Evolutionary conservation across 495 filamentous ascomycete genomes (phyloP).

Genomic region (Tetracladium marchalianum): DNA sequence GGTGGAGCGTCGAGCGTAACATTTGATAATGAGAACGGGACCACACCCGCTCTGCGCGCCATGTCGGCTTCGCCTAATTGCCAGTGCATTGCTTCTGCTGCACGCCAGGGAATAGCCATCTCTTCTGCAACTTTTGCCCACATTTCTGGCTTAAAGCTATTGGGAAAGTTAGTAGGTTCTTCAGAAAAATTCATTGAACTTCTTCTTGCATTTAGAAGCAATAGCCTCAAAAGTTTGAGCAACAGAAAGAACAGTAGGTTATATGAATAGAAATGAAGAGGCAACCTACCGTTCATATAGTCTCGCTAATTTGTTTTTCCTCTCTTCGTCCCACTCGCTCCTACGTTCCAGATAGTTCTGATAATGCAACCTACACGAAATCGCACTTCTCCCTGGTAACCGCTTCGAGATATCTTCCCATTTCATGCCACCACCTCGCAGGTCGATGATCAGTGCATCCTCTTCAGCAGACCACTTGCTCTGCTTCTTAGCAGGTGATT

Average conservation of each 20-base stretch:
- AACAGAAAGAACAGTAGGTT: too few species aligned
- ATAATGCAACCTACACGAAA: constrained; percentile 90
- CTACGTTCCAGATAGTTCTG: constrained; percentile 83
- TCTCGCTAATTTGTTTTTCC: constrained; percentile 89
- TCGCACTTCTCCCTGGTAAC: constrained; percentile 81
- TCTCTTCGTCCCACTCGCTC: constrained; percentile 92
- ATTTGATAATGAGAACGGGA: constrained; percentile 64
- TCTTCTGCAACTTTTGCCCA: constrained; percentile 90
- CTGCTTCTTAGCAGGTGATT: constrained; percentile 85
- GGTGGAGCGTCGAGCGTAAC: constrained; percentile 41
- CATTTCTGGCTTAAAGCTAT: constrained; percentile 93
- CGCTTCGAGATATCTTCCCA: constrained; percentile 96
- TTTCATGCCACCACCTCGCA: constrained; percentile 84
- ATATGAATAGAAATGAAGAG: neutral
- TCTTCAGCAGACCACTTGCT: constrained; percentile 94
- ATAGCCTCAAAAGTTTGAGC: neutral
- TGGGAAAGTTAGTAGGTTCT: constrained; percentile 6
- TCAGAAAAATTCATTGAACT: neutral
- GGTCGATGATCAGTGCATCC: constrained; percentile 78
- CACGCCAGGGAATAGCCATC: constrained; percentile 93
- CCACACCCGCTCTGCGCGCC: constrained; percentile 76
- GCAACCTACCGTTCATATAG: constrained; percentile 82
- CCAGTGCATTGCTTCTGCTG: constrained; percentile 98
- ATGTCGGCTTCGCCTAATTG: constrained; percentile 88
- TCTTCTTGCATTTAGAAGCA: neutral